Conservation (phyloP, 2,329 filamentous ascomycete species). For the Curvularia spicifera region DNA sequence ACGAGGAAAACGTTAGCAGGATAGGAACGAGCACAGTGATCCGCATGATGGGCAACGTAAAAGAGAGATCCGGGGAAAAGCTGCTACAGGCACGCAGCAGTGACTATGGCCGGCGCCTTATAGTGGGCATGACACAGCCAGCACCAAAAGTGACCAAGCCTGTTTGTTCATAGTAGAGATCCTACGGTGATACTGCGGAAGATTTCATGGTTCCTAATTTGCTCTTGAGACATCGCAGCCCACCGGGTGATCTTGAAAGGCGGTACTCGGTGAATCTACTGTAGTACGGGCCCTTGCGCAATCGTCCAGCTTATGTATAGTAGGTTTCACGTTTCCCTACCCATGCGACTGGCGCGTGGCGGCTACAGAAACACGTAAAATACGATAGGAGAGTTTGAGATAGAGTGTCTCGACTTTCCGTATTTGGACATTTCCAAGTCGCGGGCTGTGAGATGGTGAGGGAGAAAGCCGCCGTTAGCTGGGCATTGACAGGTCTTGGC, state of each 20-base stretch:
- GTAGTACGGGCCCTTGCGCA: neutral
- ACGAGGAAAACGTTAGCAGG: constrained; percentile 3
- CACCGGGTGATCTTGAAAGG: constrained; percentile 1
- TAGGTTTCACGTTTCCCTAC: neutral
- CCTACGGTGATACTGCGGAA: constrained; percentile 3
- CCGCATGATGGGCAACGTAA: constrained; percentile 1
- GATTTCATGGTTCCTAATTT: neutral
- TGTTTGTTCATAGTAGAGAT: constrained; percentile 2
- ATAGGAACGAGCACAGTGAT: neutral
- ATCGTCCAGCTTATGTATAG: neutral
- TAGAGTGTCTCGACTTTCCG: neutral
- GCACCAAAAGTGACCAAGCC: constrained; percentile 3
- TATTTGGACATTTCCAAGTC: neutral
- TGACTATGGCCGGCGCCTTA: constrained; percentile 5
- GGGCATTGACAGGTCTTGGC: neutral
- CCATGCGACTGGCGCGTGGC: neutral
- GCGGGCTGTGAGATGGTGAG: neutral
- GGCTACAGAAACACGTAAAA: neutral
- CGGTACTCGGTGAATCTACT: constrained; percentile 1
- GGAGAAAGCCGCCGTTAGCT: neutral
- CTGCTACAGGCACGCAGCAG: neutral
- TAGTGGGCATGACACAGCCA: constrained; percentile 1
- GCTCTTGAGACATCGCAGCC: neutral
- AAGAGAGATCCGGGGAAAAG: neutral
- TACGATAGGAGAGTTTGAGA: neutral